These are phyloP conservation scores for Curvularia sp. DNA, from an alignment of 2,329 filamentous ascomycete species.

Conservation along the genomic window DNA sequence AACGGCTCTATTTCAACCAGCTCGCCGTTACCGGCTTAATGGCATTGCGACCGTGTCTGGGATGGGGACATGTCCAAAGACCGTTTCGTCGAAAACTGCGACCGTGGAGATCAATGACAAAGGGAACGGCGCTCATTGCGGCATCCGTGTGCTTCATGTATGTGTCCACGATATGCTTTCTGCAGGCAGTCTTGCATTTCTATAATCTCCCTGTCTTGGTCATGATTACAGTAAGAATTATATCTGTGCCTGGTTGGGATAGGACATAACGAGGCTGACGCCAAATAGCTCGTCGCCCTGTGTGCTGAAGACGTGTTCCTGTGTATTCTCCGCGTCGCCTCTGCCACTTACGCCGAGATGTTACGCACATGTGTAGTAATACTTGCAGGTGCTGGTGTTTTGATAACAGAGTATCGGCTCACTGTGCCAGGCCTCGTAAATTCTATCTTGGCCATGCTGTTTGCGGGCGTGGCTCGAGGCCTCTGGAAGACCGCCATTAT, in stretches of 20 bases:
- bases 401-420: constrained; percentile 37
- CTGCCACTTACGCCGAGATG: constrained; percentile 21
- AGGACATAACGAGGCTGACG: constrained; percentile 4
- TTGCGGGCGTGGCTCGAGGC: constrained; percentile 27
- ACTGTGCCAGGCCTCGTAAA: constrained; percentile 25
- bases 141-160: constrained; percentile 21
- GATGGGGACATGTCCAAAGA: constrained; percentile 1
- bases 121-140: constrained; percentile 7
- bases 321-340: constrained; percentile 7
- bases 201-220: constrained; percentile 38
- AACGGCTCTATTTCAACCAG: constrained; percentile 23
- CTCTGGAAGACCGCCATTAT: constrained; percentile 16
- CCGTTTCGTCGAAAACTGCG: constrained; percentile 2
- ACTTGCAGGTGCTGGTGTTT: constrained; percentile 26
- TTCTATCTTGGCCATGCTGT: constrained; percentile 30
- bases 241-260: background rate
- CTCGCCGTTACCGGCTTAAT: constrained; percentile 14
- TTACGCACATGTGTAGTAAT: constrained; percentile 18
- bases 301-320: constrained; percentile 24
- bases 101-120: background rate
- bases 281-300: constrained; percentile 23
- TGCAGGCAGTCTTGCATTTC: constrained; percentile 41
- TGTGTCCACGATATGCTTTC: constrained; percentile 26
- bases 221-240: constrained; percentile 39
- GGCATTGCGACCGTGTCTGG: background rate